Conservation (phyloP, 2,329 filamentous ascomycete genomes). For the Penicillium digitatum region DNA sequence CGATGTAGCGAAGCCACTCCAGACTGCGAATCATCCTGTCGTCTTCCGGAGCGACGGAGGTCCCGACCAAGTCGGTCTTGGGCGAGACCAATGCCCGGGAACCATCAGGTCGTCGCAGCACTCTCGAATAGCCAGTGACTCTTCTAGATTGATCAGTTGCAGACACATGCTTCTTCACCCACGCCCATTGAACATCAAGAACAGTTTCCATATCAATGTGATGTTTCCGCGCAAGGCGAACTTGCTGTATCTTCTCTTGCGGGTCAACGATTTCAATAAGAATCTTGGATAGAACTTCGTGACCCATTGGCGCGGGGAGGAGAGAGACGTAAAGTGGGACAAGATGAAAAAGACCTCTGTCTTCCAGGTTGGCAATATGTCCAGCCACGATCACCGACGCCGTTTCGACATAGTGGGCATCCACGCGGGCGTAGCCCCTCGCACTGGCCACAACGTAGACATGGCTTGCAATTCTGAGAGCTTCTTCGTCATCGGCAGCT, state of each 20-base stretch:
- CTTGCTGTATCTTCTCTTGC: constrained; percentile 62
- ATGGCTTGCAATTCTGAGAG: constrained; percentile 66
- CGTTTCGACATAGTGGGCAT: constrained; percentile 61
- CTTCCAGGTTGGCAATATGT: constrained; percentile 75
- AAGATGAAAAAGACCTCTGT: constrained; percentile 68
- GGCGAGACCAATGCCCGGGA: constrained; percentile 60
- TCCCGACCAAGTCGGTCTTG: constrained; percentile 66
- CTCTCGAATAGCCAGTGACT: constrained; percentile 34
- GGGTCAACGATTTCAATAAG: constrained; percentile 67
- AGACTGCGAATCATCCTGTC: constrained; percentile 74
- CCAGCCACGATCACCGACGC: constrained; percentile 60
- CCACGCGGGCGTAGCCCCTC: constrained; percentile 49
- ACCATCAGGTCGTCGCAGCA: constrained; percentile 51
- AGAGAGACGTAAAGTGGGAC: constrained; percentile 87
- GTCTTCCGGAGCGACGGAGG: constrained; percentile 55
- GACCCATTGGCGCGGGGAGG: constrained; percentile 60
- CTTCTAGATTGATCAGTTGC: constrained; percentile 32
- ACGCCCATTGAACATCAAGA: constrained; percentile 62
- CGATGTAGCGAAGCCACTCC: constrained; percentile 77
- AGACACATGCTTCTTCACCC: constrained; percentile 37
- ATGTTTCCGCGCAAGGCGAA: constrained; percentile 71
- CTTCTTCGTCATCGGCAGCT: constrained; percentile 50
- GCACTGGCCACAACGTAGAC: constrained; percentile 63
- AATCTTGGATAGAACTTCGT: constrained; percentile 70
- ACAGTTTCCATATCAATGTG: constrained; percentile 69